Evolutionary conservation across 768 basidiomycete species (phyloP), one percentile per base, ranked within the genome.

Genomic region (Chalciporus chontae): DNA sequence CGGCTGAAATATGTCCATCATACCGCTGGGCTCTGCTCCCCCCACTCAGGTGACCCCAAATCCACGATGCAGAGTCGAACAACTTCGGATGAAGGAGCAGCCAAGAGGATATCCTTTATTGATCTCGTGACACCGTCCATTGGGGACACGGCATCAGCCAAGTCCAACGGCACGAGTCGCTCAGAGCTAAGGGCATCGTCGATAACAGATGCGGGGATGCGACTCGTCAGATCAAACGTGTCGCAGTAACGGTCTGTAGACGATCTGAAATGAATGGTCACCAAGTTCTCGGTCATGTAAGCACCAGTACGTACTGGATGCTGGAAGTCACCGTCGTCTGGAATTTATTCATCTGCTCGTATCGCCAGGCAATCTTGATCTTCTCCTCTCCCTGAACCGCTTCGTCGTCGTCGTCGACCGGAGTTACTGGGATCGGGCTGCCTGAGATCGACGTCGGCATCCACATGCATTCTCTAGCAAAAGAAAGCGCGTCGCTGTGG

Each of bases 341-440:
- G 66, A 96, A 95, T 69, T 77, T 84, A 71, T 87, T 90, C 89
- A 97, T 89, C 50, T 84, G 78, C 61, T 92, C 91, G 68, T 99
- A 99, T 63, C 96, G 79, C 90, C 96, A 99, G 26, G 96, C 96
- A 59, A 99, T 98, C 72, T 89, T 95, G 56, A 94, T 87, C 59
- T 83, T 84, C 23, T 81, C 75, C 37, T 71, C 77, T 31, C 59
- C 63, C 56, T 74, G 75, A 11, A 63, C 62, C n/a, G 55, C 56
- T 29, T 57, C 60, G 26, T 51, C 60, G 31, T 51, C 60, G 31
- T 73, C 71, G 37, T 77, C 75, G 24, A 58, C 64, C n/a, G 45
- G 18, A 7, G 44, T 44, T 9, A 50, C 19, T 13, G 59, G 52
- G n/a, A 52, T 46, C 19, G 50, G 43, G 18, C 52, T 48, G 27